Conservation (phyloP, 306 rosid genomes). For the Quercus gilva region DNA sequence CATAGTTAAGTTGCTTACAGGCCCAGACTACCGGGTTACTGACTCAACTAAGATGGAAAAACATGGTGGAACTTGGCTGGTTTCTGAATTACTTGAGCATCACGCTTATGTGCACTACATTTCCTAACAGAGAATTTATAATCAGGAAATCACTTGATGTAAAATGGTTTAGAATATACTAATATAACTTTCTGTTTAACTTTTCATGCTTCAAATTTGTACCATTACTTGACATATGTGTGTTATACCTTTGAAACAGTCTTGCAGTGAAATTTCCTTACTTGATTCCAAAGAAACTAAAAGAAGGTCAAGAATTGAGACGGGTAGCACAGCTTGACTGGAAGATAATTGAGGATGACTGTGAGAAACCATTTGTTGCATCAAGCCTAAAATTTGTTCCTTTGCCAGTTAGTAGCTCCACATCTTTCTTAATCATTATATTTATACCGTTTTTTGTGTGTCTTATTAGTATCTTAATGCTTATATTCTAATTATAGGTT, state of each 20-base stretch:
- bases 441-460: slow-evolving; percentile 1
- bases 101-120: too few relatives aligned
- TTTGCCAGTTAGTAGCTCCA: slow-evolving; percentile 66
- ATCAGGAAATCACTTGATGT: not conserved
- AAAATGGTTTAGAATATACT: not conserved
- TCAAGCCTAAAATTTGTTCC: slow-evolving; percentile 85
- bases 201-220: not conserved
- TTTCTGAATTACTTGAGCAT: slow-evolving; percentile 15
- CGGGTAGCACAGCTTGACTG: slow-evolving; percentile 94
- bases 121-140: not conserved
- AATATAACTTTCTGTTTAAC: not conserved
- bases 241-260: slow-evolving; percentile 50
- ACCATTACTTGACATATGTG: not conserved
- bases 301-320: slow-evolving; percentile 91
- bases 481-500: slow-evolving; percentile 51
- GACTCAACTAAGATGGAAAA: too few relatives aligned
- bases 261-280: slow-evolving; percentile 79
- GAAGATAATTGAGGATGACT: slow-evolving; percentile 56
- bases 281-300: slow-evolving; percentile 66
- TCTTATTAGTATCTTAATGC: slow-evolving; percentile 11
- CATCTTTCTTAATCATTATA: slow-evolving; percentile 27
- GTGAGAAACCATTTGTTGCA: slow-evolving; percentile 70
- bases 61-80: too few relatives aligned
- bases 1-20: too few relatives aligned
- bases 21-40: too few relatives aligned